These are phyloP conservation scores for Colletotrichum noveboracense DNA, from an alignment of 2,329 filamentous ascomycete species.

Conservation along the genomic window DNA sequence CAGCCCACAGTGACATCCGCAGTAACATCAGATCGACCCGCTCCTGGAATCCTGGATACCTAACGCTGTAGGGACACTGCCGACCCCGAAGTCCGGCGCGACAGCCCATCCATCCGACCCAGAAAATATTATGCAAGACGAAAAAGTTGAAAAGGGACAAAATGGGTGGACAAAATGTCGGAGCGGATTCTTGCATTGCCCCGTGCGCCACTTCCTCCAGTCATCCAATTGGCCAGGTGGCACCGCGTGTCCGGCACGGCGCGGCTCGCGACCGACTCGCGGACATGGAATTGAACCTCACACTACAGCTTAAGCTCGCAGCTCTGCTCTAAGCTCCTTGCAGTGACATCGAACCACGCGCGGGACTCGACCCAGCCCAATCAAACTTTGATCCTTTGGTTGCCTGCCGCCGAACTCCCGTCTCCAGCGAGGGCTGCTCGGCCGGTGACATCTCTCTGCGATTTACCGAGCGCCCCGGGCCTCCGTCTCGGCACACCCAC, in stretches of 20 bases:
- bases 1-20: neutral
- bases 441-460: neutral
- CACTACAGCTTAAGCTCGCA: neutral
- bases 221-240: neutral
- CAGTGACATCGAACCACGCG: neutral
- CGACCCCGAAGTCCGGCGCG: slow-evolving; percentile 8
- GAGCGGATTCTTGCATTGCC: neutral
- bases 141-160: neutral
- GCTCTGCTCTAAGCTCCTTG: neutral
- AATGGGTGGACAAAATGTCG: neutral
- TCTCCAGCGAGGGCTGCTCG: neutral
- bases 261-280: neutral
- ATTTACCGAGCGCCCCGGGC: neutral
- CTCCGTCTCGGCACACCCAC: neutral
- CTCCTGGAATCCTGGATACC: neutral
- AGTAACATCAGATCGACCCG: neutral
- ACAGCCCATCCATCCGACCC: neutral
- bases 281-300: neutral
- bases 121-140: neutral
- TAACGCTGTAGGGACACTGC: neutral
- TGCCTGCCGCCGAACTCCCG: neutral
- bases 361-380: neutral
- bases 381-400: neutral
- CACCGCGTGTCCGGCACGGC: neutral
- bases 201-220: neutral